phyloP scores from a whole-genome alignment of 805 yeast genomes.

The Schizosaccharomyces japonicus region DNA sequence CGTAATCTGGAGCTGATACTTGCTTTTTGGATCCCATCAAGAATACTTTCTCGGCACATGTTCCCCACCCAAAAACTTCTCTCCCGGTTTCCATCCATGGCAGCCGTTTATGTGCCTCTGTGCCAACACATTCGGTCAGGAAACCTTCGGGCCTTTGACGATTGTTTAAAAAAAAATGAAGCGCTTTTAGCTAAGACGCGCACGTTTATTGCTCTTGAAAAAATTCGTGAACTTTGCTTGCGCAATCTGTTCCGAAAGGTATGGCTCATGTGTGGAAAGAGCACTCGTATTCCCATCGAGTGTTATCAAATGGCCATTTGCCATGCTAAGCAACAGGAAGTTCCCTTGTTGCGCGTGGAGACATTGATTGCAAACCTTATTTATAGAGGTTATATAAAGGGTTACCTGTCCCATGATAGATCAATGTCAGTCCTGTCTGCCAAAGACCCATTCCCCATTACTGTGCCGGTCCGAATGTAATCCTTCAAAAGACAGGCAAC shows the following conservation, averaged over 20 bases:
- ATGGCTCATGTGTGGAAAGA: constrained; percentile 13
- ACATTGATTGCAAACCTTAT: constrained; percentile 46
- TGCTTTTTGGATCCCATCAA: constrained; percentile 38
- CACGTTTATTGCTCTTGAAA: constrained; percentile 35
- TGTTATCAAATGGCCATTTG: neutral
- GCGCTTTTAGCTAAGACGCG: constrained; percentile 30
- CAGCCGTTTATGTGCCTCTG: constrained; percentile 23
- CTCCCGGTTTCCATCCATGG: constrained; percentile 21
- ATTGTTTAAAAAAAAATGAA: constrained; percentile 23
- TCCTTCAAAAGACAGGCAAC: too few species aligned
- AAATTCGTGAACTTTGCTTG: constrained; percentile 27
- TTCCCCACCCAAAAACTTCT: constrained; percentile 25
- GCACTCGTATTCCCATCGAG: constrained; percentile 14
- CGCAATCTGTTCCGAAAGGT: constrained; percentile 27
- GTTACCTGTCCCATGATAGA: constrained; percentile 59
- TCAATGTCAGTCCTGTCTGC: constrained; percentile 54
- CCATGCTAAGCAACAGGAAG: constrained; percentile 11
- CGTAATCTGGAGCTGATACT: constrained; percentile 26
- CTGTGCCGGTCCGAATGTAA: neutral
- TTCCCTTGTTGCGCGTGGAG: constrained; percentile 32
- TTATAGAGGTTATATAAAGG: constrained; percentile 36
- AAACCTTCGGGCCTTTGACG: constrained; percentile 29
- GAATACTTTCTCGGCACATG: constrained; percentile 24
- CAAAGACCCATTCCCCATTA: constrained; percentile 41
- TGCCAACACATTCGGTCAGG: constrained; percentile 30